Evolutionary conservation across 2,329 filamentous ascomycete genomes (phyloP).

Genomic region (Hypoxylon sp.): DNA sequence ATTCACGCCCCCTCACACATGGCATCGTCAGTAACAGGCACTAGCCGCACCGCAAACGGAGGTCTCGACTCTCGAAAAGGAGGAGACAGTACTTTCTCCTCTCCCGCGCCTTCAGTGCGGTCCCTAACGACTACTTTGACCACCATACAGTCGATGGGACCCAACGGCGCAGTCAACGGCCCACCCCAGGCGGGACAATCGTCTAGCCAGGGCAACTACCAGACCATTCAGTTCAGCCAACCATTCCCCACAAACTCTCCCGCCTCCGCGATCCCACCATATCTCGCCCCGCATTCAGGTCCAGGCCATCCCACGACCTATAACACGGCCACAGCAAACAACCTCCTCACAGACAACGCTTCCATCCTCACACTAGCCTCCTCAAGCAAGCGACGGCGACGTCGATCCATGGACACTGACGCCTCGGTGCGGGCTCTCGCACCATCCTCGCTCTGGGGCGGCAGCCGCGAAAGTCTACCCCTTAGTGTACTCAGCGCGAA

Average conservation of each 20-base stretch:
- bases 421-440: slow-evolving; percentile 88
- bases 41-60: slow-evolving; percentile 77
- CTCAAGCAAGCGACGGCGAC: slow-evolving; percentile 82
- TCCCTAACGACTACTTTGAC: slow-evolving; percentile 88
- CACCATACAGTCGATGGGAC: slow-evolving; percentile 83
- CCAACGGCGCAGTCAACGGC: slow-evolving; percentile 63
- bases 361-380: slow-evolving; percentile 89
- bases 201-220: slow-evolving; percentile 62
- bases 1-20: slow-evolving; percentile 82
- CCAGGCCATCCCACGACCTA: slow-evolving; percentile 77
- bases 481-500: slow-evolving; percentile 83
- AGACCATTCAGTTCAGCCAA: slow-evolving; percentile 74
- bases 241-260: slow-evolving; percentile 76
- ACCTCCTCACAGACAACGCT: slow-evolving; percentile 85
- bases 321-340: slow-evolving; percentile 83
- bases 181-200: slow-evolving; percentile 58
- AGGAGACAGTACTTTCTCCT: slow-evolving; percentile 83
- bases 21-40: slow-evolving; percentile 77
- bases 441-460: slow-evolving; percentile 85
- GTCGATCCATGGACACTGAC: slow-evolving; percentile 87
- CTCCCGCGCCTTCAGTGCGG: slow-evolving; percentile 83
- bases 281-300: slow-evolving; percentile 67
- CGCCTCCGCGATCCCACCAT: slow-evolving; percentile 79
- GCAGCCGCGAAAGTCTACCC: slow-evolving; percentile 83
- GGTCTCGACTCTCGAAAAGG: slow-evolving; percentile 79